Conservation (phyloP, 345 rosid species). For the Eucalyptus melliodora region DNA sequence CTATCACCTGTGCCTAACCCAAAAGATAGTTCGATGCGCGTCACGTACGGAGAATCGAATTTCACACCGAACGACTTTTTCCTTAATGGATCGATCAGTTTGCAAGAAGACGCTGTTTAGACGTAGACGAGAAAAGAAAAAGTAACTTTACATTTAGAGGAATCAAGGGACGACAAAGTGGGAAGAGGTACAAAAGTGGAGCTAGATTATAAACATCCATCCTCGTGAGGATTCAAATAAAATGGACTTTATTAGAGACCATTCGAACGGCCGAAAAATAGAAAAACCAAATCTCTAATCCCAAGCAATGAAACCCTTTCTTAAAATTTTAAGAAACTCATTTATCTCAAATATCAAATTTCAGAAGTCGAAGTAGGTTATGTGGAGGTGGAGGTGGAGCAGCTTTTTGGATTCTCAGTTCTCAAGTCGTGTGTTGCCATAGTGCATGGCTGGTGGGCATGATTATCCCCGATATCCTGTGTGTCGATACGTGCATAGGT, state of each 20-base stretch:
- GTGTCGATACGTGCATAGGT: conserved; percentile 2
- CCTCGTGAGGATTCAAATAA: not conserved
- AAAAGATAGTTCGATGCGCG: not conserved
- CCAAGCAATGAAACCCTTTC: not conserved
- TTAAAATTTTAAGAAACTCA: not conserved
- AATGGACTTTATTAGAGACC: not conserved
- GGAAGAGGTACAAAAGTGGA: not conserved
- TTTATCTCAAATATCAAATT: not conserved
- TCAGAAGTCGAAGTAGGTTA: not conserved
- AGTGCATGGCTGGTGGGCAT: not conserved
- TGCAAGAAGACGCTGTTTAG: not conserved
- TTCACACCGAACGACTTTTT: not conserved
- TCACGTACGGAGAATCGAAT: not conserved
- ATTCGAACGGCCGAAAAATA: not conserved
- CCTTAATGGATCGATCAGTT: not conserved
- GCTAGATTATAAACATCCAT: not conserved
- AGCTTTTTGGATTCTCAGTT: not conserved
- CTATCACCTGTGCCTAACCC: not conserved
- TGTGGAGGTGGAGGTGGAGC: not conserved
- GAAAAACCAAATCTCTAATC: not conserved
- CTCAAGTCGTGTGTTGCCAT: conserved; percentile 6
- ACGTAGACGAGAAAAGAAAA: not conserved
- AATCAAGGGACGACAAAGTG: not conserved
- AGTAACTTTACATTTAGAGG: not conserved
- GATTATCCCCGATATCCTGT: not conserved